phyloP scores from a whole-genome alignment of 2,329 filamentous ascomycete genomes.

The Penicillium aurantiogriseum region DNA sequence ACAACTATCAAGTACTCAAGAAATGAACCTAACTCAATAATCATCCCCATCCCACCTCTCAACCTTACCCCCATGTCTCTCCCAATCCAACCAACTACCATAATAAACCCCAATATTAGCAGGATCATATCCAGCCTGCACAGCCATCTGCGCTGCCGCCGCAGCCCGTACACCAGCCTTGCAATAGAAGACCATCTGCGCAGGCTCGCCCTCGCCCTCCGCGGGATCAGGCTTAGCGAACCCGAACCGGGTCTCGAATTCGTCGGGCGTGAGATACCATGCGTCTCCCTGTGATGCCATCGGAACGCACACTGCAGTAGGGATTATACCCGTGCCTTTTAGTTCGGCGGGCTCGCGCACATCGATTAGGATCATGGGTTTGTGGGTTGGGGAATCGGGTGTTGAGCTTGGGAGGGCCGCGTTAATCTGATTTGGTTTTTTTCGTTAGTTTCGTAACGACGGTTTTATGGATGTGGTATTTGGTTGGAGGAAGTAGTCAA shows the following conservation, averaged over 20 bases:
- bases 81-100: conserved; percentile 72
- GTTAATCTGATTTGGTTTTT: conserved; percentile 32
- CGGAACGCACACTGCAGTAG: conserved; percentile 78
- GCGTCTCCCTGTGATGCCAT: conserved; percentile 74
- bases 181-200: conserved; percentile 77
- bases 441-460: neutral
- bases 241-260: conserved; percentile 81
- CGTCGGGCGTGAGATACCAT: conserved; percentile 70
- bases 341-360: conserved; percentile 51
- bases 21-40: conserved; percentile 5
- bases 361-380: conserved; percentile 42
- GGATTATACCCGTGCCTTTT: conserved; percentile 60
- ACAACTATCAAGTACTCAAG: neutral
- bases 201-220: conserved; percentile 33
- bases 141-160: conserved; percentile 73
- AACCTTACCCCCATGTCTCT: conserved; percentile 64
- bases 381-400: conserved; percentile 25
- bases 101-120: conserved; percentile 56
- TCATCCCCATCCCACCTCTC: conserved; percentile 46
- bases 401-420: conserved; percentile 29
- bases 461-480: neutral
- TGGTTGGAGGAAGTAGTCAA: neutral
- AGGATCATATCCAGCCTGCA: conserved; percentile 69
- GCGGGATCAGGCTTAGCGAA: conserved; percentile 65
- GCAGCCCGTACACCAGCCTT: conserved; percentile 82